Evolutionary conservation across 768 basidiomycete genomes (phyloP), one percentile per base, ranked within the genome.

Genomic region (Boletus fagicola): DNA sequence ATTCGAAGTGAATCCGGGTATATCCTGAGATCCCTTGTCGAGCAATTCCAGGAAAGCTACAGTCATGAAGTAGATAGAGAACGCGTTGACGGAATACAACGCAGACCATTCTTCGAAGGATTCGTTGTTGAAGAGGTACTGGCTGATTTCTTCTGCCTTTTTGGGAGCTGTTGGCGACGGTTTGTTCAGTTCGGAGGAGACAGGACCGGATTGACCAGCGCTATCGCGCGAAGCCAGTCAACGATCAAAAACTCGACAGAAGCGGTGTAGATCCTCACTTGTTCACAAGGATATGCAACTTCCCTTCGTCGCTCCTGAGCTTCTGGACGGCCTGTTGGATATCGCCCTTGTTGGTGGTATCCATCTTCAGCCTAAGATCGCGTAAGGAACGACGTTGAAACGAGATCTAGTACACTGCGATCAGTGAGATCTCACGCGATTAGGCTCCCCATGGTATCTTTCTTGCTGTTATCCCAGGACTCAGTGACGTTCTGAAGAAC

Each of bases 221-320:
- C 91, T 92, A 62, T 38, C 44, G 20, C 46, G 20, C 42, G 20
- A 20, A 26, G 49, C 28, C 26, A 3, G 22, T 56, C 49, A 55
- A 35, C 31, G 49, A 57, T 44, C 46, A 13, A 43, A 43, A 46
- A 59, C n/a, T 48, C 38, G 28, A n/a, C 20, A 47, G 6, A 15
- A 39, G 16, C 28, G 24, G 12, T 0, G 24, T 16, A 15, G 26
- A 30, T 33, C 64, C 80, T 42, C 57, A 92, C 90, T 92, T 92
- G 76, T 93, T 93, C 36, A 92, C 83, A 5, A 93, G 80, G 51
- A 92, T 81, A 64, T 93, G 88, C 42, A 93, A 66, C 61, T 78
- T 87, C 30, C 88, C 88, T 48, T 92, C 86, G 20, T 67, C 62
- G 8, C 43, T 44, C 30, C 22, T 52, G 44, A 73, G 50, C 50